A percentile compares a stretch with the other conserved stretches of the same genome.
phyloP scores from a whole-genome alignment of 306 rosid species.

The Casuarina cunninghamiana region DNA sequence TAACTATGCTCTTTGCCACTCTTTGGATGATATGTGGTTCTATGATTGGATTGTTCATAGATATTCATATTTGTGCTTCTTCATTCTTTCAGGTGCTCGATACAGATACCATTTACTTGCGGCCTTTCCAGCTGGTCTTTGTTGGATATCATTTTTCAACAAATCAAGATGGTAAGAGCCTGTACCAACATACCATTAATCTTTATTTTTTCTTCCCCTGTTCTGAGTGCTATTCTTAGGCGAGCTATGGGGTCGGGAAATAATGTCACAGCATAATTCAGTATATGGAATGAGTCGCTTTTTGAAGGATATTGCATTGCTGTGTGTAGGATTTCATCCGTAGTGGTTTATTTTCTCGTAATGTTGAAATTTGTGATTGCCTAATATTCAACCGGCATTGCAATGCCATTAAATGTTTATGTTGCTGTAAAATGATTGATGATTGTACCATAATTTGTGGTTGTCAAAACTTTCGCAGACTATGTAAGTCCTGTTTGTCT shows the following conservation, averaged over 20 bases:
- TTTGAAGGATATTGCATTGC: no score
- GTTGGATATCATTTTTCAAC: background rate
- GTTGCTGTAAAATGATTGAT: no score
- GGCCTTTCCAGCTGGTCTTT: constrained; percentile 13
- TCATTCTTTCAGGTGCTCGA: constrained; percentile 17
- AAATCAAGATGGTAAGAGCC: constrained; percentile 39
- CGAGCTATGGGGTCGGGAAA: background rate
- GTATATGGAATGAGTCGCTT: background rate
- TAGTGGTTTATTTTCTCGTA: no score
- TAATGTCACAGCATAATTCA: background rate
- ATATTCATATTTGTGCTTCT: background rate
- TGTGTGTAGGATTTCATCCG: no score
- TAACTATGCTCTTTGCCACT: background rate
- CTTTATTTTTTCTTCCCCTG: background rate
- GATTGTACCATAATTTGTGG: no score
- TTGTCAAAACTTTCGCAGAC: no score
- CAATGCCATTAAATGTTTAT: no score
- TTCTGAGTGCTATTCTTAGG: background rate
- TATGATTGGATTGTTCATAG: background rate
- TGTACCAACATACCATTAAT: background rate
- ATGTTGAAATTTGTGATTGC: no score
- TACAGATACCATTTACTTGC: background rate
- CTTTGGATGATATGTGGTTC: background rate
- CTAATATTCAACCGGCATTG: no score
- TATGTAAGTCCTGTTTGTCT: no score